Evolutionary conservation across 768 basidiomycete species (phyloP).

Genomic region (Termitomyces heimii): DNA sequence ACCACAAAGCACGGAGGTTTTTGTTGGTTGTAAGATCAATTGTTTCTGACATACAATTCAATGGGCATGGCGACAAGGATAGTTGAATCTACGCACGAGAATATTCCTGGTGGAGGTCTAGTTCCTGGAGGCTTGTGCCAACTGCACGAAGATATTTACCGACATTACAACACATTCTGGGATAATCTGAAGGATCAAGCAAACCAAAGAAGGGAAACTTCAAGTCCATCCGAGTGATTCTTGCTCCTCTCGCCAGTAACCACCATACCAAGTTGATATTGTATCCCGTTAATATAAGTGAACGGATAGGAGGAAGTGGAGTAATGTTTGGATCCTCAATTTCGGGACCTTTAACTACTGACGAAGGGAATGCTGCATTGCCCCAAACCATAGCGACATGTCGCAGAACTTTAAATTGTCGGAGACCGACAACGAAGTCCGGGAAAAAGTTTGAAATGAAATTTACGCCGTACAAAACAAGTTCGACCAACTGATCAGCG

Average conservation of each 20-base stretch:
- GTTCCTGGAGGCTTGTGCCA: slow-evolving; percentile 6
- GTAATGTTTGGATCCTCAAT: not conserved
- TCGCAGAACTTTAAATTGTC: slow-evolving; percentile 1
- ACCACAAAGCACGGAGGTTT: slow-evolving; percentile 10
- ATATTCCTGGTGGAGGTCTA: slow-evolving; percentile 3
- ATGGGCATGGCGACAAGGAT: not conserved
- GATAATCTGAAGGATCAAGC: not conserved
- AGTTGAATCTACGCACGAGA: not conserved
- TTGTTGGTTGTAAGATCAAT: slow-evolving; percentile 2
- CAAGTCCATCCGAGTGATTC: slow-evolving; percentile 1
- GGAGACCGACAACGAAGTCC: not conserved
- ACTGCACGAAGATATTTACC: not conserved
- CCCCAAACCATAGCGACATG: slow-evolving; percentile 7
- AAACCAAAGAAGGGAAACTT: not conserved
- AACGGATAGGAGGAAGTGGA: not conserved
- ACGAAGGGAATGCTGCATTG: not conserved
- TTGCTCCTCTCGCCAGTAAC: not conserved
- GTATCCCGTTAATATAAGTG: slow-evolving; percentile 1
- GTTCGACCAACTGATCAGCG: slow-evolving; percentile 1
- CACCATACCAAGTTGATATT: slow-evolving; percentile 2
- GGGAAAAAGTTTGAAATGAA: not conserved
- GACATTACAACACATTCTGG: not conserved
- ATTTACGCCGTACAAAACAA: slow-evolving; percentile 2
- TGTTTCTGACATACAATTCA: not conserved
- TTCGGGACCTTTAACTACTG: not conserved